Evolutionary conservation across 768 basidiomycete genomes (phyloP).

Genomic region (Sarcomyxa edulis): DNA sequence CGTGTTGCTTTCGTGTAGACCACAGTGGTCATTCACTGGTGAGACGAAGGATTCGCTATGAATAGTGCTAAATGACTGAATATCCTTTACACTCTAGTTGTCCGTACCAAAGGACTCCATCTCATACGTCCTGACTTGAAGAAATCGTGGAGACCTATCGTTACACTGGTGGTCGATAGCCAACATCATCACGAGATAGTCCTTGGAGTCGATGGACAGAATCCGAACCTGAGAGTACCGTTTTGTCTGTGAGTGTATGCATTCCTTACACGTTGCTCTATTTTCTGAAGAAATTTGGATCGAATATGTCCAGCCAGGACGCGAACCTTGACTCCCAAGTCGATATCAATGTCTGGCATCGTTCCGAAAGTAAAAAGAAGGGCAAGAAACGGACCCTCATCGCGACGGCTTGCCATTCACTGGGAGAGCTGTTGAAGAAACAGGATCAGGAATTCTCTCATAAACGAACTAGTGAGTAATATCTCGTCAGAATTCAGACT

Average conservation of each 20-base stretch:
- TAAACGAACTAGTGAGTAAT: constrained; percentile 36
- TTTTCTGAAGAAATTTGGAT: not conserved
- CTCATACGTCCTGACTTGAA: constrained; percentile 52
- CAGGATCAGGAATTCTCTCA: constrained; percentile 42
- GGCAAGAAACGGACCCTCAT: constrained; percentile 50
- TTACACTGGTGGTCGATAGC: constrained; percentile 51
- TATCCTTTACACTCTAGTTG: no score
- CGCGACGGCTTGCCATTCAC: constrained; percentile 41
- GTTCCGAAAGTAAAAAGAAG: constrained; percentile 60
- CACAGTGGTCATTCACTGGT: no score
- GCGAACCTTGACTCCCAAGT: constrained; percentile 33
- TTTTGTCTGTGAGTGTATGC: constrained; percentile 47
- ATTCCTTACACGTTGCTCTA: not conserved
- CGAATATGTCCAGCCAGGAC: constrained; percentile 38
- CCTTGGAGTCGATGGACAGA: constrained; percentile 67
- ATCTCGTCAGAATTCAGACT: no score
- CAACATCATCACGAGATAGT: constrained; percentile 47
- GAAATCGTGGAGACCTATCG: constrained; percentile 65
- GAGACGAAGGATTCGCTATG: no score
- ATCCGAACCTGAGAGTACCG: constrained; percentile 53
- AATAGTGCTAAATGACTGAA: no score
- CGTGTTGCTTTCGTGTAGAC: no score
- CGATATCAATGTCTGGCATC: constrained; percentile 53
- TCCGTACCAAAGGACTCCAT: constrained; percentile 37
- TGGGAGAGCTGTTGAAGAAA: constrained; percentile 48